Conservation (phyloP, 2,329 filamentous ascomycete species). For the Stemphylium lycopersici region DNA sequence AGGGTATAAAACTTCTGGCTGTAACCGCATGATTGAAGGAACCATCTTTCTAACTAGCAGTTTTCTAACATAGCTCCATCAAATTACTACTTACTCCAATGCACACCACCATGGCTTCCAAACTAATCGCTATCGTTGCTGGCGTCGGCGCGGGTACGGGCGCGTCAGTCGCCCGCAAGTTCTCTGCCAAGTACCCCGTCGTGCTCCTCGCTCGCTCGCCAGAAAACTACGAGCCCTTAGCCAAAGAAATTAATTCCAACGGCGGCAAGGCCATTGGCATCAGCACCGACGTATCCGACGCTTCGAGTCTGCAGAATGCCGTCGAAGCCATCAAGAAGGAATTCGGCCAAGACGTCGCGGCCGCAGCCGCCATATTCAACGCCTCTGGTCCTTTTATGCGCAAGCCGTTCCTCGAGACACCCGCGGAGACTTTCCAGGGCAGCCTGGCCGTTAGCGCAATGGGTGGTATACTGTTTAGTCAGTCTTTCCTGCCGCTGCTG, state of each 20-base stretch:
- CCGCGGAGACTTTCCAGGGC: conserved; percentile 61
- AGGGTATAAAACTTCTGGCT: background rate
- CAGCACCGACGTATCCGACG: conserved; percentile 66
- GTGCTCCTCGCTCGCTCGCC: conserved; percentile 74
- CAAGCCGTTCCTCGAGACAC: conserved; percentile 67
- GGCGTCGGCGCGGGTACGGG: conserved; percentile 77
- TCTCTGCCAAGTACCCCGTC: conserved; percentile 71
- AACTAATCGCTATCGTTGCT: conserved; percentile 71
- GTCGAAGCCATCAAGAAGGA: conserved; percentile 68
- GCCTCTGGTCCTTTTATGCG: conserved; percentile 64
- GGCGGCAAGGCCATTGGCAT: conserved; percentile 76
- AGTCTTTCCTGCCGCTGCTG: conserved; percentile 72
- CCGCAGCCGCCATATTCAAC: conserved; percentile 72
- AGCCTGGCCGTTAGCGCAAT: conserved; percentile 56
- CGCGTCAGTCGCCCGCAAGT: conserved; percentile 65
- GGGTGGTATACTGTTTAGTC: conserved; percentile 78
- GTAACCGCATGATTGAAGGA: background rate
- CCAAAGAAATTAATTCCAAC: conserved; percentile 68
- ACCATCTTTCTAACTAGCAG: conserved; percentile 1
- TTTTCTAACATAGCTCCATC: background rate
- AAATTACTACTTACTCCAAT: background rate
- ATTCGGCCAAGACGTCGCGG: conserved; percentile 57
- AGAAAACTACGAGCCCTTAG: conserved; percentile 69
- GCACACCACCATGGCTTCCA: conserved; percentile 46
- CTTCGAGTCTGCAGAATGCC: conserved; percentile 62